phyloP scores from a whole-genome alignment of 768 basidiomycete genomes.

The Leccinellum luteum region DNA sequence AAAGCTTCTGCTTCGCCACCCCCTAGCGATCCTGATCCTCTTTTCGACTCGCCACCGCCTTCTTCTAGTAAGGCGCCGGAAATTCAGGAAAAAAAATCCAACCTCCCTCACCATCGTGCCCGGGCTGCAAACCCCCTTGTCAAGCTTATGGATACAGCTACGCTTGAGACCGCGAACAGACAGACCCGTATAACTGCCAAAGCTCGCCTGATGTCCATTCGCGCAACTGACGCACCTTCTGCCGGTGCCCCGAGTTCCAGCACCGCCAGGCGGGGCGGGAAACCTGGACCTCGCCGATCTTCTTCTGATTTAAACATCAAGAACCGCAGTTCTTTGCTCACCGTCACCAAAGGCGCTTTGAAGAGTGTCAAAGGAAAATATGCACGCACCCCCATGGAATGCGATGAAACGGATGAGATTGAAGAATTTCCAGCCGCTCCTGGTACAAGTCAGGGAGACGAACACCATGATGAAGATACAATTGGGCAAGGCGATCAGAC shows the following conservation, averaged over 20 bases:
- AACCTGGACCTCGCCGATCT: slow-evolving; percentile 52
- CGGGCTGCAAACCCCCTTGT: slow-evolving; percentile 54
- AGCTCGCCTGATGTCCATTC: slow-evolving; percentile 39
- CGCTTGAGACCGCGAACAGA: slow-evolving; percentile 20
- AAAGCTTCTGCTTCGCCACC: slow-evolving; percentile 12
- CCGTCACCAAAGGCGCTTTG: slow-evolving; percentile 48
- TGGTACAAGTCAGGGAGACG: slow-evolving; percentile 4
- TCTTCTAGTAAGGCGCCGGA: slow-evolving; percentile 7
- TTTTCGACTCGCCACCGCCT: slow-evolving; percentile 28
- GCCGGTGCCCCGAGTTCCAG: slow-evolving; percentile 7
- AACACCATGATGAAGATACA: slow-evolving; percentile 16
- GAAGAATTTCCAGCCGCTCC: slow-evolving; percentile 6
- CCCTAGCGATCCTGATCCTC: slow-evolving; percentile 20
- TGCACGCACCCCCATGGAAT: slow-evolving; percentile 10
- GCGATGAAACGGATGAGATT: slow-evolving; percentile 21
- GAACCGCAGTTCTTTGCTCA: slow-evolving; percentile 52
- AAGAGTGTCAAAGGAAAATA: slow-evolving; percentile 51
- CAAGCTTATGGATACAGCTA: slow-evolving; percentile 44
- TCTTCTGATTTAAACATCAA: slow-evolving; percentile 41
- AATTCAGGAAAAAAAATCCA: not conserved
- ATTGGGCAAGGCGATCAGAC: slow-evolving; percentile 9
- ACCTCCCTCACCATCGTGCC: slow-evolving; percentile 40
- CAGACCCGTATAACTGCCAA: slow-evolving; percentile 50
- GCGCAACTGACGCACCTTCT: slow-evolving; percentile 6
- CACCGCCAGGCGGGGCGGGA: slow-evolving; percentile 20